Base-by-base conservation (phyloP, 1,139 yeast species). In the Scheffersomyces insectosa region DNA sequence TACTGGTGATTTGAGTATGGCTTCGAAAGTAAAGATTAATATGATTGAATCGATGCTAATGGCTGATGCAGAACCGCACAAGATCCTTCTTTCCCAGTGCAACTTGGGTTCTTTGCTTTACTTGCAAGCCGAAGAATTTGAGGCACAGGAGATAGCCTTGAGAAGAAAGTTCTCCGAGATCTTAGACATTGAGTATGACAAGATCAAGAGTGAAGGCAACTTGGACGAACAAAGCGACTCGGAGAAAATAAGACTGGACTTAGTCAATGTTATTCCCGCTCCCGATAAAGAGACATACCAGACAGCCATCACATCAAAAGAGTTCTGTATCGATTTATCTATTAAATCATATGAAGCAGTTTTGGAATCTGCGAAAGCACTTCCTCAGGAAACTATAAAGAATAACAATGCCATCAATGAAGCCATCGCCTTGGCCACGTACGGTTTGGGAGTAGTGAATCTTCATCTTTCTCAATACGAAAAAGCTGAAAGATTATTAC, bases 391-490 rank as follows among this genome's bases (percentile, higher is more conserved):
- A 15, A 47, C 51, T 31, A 53, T 54, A 40, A 55, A 51, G 28
- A 47, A 50, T 36, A 54, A 57, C 38, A 42, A 49, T 38, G 54
- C 59, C 34, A 60, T 70, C 15, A 54, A 54, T 40, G 89, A 88
- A 50, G 82, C 87, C 2, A 80, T 85, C 28, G 96, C 96, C 0
- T 70, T 89, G 56, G 82, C 96, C 0, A 82, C 89, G 0, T 91
- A 88, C 57, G 95, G 96, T 0, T 70, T 88, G 34, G 98, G 97
- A 0, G 95, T 90, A 4, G 76, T 88, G 12, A 76, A 81, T 39
- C 64, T 87, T 14, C 90, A 88, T 56, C 56, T 70, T 33, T 75
- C 81, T 1, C 67, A 83, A 16, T 70, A 74, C 44, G 75, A 73
- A 20, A 69, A 74, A 48, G 90, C 96, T 0, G 82, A 80, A 50